Evolutionary conservation across 2,329 filamentous ascomycete species (phyloP), one percentile per base, ranked within the genome.

Genomic region (Claviceps sp.): DNA sequence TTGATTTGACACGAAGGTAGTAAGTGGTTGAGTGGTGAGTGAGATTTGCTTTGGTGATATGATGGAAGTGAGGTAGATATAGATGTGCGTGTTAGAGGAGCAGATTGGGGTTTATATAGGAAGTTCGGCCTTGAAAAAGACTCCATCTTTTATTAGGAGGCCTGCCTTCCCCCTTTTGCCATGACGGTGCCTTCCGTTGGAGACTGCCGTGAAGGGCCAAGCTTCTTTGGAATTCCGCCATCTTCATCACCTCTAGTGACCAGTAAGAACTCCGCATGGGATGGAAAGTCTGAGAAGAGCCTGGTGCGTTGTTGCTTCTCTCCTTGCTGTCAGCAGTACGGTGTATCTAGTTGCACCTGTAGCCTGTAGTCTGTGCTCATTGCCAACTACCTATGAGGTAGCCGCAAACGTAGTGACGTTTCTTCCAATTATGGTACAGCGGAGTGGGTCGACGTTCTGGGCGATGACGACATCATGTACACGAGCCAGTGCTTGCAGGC

Each of bases 1-100:
- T 7, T 17, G 7, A 9, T 11, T 34, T 34, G 3, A 11, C 3
- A 34, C 9, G 9, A 34, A 34, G 11, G 36, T 59, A 49, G 26
- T 57, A 55, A 48, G 52, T 44, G 56, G 56, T 34, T 6, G 39
- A 36, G 6, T 54, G 51, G 53, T 46, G 55, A 2, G 17, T 9
- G 23, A 45, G 22, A 50, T 44, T 51, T 54, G 43, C 29, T 34
- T 34, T 38, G 50, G 17, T 23, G 9, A 36, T 49, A 26, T n/a
- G 3, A 11, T 11, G 9, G 3, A 34, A 34, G 9, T 1, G 3
- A 34, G 4, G 4, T 11, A 34, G 9, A 34, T 4, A 34, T 3
- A 9, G 26, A 29, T 9, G 26, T 3, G n/a, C n/a, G 0, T 29
- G 26, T 29, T 34, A 9, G 29, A 13, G 38, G 37, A 29, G 42